phyloP scores from a whole-genome alignment of 2,329 filamentous ascomycete species.

The Coniosporium tulheliwenetii region DNA sequence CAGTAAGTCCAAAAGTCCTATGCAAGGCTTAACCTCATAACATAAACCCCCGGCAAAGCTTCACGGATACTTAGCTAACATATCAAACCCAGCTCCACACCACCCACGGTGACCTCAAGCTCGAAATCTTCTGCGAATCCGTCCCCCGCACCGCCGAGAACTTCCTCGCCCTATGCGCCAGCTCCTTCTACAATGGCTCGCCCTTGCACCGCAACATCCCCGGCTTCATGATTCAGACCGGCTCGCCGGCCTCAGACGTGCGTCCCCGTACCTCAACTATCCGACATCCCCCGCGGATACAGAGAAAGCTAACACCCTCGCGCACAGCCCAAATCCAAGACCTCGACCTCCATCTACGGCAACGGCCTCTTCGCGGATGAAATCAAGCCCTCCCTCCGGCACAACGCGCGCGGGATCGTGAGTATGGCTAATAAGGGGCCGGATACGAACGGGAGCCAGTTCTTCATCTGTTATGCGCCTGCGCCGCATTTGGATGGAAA shows the following conservation, averaged over 20 bases:
- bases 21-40: too few species aligned
- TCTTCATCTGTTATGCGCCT: slow-evolving; percentile 65
- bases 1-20: slow-evolving; percentile 19
- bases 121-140: slow-evolving; percentile 91
- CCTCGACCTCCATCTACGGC: slow-evolving; percentile 59
- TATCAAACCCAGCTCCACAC: slow-evolving; percentile 50
- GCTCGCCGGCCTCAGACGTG: slow-evolving; percentile 32
- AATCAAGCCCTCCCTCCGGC: slow-evolving; percentile 53
- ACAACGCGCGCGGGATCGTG: slow-evolving; percentile 53
- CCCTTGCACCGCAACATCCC: slow-evolving; percentile 71
- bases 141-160: slow-evolving; percentile 90
- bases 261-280: too few species aligned
- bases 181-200: slow-evolving; percentile 57
- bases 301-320: too few species aligned
- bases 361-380: slow-evolving; percentile 60
- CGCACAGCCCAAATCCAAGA: slow-evolving; percentile 36
- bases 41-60: too few species aligned
- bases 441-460: slow-evolving; percentile 61
- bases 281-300: too few species aligned
- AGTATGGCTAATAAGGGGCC: slow-evolving; percentile 70
- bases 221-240: slow-evolving; percentile 67
- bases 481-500: slow-evolving; percentile 69
- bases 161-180: slow-evolving; percentile 75
- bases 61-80: slow-evolving; percentile 1
- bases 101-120: slow-evolving; percentile 75